Conservation (phyloP, 306 rosid species). For the Vigna radiata region DNA sequence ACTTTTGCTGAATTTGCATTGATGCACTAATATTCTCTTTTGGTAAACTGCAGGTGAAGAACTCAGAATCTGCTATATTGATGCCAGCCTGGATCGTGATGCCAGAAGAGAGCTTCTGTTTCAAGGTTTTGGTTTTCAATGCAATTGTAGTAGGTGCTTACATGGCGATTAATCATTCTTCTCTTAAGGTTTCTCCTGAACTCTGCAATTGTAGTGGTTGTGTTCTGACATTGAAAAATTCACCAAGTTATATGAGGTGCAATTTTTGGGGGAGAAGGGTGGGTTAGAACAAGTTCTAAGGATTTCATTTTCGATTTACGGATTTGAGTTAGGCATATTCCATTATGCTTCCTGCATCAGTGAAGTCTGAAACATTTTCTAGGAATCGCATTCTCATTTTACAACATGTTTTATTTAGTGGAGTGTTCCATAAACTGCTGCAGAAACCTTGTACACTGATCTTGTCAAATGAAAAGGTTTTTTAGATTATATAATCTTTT, state of each 20-base stretch:
- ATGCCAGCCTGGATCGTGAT: constrained; percentile 71
- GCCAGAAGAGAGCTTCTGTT: constrained; percentile 72
- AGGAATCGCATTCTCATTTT: constrained; percentile 5
- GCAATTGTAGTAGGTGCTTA: constrained; percentile 74
- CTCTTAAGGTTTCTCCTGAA: neutral
- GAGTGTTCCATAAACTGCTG: no score
- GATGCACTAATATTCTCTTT: constrained; percentile 4
- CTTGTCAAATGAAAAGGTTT: no score
- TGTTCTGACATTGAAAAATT: neutral
- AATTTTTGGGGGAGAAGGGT: neutral
- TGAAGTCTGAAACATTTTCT: neutral
- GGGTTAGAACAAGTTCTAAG: neutral
- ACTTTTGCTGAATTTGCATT: neutral
- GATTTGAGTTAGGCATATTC: neutral
- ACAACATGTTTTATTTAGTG: neutral
- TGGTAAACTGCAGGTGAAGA: constrained; percentile 75
- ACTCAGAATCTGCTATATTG: constrained; percentile 91
- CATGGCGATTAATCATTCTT: constrained; percentile 59
- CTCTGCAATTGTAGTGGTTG: no score
- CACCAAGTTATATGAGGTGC: neutral
- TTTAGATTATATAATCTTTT: no score
- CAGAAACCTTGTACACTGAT: no score
- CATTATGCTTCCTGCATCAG: neutral
- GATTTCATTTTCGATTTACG: neutral
- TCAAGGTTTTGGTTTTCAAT: constrained; percentile 81